phyloP scores from a whole-genome alignment of 768 basidiomycete species.

The Phylloporus rhodoxanthus region DNA sequence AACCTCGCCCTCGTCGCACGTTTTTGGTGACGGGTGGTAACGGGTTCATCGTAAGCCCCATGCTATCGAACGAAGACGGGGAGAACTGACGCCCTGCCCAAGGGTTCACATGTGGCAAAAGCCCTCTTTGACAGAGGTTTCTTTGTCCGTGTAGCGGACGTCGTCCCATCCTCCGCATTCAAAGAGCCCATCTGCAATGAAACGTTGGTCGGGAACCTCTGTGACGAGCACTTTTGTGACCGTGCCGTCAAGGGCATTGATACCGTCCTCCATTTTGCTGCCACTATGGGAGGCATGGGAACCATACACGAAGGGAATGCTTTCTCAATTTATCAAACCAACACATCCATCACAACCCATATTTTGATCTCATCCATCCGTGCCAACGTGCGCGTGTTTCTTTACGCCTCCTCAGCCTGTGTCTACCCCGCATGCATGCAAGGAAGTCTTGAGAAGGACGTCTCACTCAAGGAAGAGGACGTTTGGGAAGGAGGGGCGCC shows the following conservation, averaged over 20 bases:
- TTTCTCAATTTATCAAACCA: slow-evolving; percentile 42
- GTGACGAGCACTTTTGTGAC: slow-evolving; percentile 36
- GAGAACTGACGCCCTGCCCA: not conserved
- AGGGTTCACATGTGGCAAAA: slow-evolving; percentile 51
- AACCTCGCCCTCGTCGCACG: not conserved
- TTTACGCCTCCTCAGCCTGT: slow-evolving; percentile 57
- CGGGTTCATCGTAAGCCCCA: slow-evolving; percentile 46
- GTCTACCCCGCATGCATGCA: slow-evolving; percentile 49
- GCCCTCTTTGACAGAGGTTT: slow-evolving; percentile 30
- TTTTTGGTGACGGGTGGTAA: slow-evolving; percentile 46
- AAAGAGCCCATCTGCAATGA: slow-evolving; percentile 30
- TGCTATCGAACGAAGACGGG: not conserved
- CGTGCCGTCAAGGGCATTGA: slow-evolving; percentile 36
- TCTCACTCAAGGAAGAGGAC: slow-evolving; percentile 44
- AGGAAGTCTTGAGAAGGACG: slow-evolving; percentile 24
- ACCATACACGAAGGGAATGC: slow-evolving; percentile 50
- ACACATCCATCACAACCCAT: slow-evolving; percentile 46
- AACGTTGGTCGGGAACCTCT: slow-evolving; percentile 40
- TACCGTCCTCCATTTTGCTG: slow-evolving; percentile 52
- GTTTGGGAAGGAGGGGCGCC: slow-evolving; percentile 37
- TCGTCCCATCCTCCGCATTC: slow-evolving; percentile 22
- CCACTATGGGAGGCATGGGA: slow-evolving; percentile 63
- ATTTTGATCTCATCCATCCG: slow-evolving; percentile 36
- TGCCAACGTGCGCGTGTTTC: slow-evolving; percentile 38
- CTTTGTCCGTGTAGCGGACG: slow-evolving; percentile 42